Conservation (phyloP, 805 yeast species). For the Nakazawaea ishiwadae region DNA sequence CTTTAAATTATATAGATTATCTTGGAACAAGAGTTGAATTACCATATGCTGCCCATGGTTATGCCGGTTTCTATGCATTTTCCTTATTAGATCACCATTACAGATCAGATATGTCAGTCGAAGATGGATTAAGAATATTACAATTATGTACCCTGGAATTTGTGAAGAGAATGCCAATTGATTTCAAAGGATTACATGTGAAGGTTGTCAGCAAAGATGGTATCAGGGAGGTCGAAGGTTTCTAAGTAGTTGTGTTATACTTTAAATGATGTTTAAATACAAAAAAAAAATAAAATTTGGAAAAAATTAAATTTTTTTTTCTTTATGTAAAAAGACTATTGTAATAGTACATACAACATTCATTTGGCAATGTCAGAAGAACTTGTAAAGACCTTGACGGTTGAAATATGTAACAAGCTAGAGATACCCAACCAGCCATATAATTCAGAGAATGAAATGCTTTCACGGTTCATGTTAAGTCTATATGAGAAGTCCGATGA, state of each 20-base stretch:
- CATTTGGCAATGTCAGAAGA: too few species aligned
- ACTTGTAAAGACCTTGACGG: constrained; percentile 1
- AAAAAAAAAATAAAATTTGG: too few species aligned
- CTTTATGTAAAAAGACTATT: neutral
- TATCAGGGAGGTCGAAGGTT: constrained; percentile 22
- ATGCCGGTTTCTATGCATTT: constrained; percentile 93
- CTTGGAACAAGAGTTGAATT: constrained; percentile 86
- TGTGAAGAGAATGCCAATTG: constrained; percentile 82
- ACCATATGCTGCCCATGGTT: constrained; percentile 98
- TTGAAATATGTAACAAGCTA: constrained; percentile 4
- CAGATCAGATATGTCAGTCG: constrained; percentile 65
- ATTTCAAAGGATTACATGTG: constrained; percentile 70
- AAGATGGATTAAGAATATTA: constrained; percentile 75
- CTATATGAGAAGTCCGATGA: constrained; percentile 11
- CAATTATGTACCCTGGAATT: constrained; percentile 74
- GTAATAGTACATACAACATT: too few species aligned
- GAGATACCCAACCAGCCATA: constrained; percentile 6
- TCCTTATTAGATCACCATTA: constrained; percentile 90
- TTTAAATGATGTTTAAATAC: too few species aligned
- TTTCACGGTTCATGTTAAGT: constrained; percentile 13
- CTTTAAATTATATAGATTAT: constrained; percentile 87
- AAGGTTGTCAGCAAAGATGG: constrained; percentile 31
- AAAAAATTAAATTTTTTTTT: too few species aligned
- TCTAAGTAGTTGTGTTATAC: constrained; percentile 1
- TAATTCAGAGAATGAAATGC: constrained; percentile 10